Evolutionary conservation across 441 rosid genomes (phyloP).

Genomic region (Cnidoscolus chayamansa): DNA sequence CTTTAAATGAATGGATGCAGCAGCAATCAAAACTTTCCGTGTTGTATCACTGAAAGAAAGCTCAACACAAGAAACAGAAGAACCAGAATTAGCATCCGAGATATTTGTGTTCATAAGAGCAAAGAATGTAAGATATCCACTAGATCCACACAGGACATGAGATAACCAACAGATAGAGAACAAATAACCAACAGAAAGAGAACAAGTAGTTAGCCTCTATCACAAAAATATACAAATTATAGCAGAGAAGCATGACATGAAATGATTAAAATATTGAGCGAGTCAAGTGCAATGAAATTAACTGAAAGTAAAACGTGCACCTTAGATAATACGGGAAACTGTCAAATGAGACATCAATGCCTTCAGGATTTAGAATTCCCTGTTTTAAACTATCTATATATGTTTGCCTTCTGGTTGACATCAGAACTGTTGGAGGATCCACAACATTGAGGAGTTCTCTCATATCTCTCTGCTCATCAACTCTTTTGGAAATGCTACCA

Average conservation of each 20-base stretch:
- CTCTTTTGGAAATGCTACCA: constrained; percentile 52
- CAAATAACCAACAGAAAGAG: too few species aligned
- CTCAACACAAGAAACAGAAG: constrained; percentile 18
- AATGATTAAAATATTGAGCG: neutral
- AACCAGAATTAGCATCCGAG: neutral
- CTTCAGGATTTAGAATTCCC: constrained; percentile 59
- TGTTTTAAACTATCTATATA: constrained; percentile 67
- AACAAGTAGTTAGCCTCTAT: neutral
- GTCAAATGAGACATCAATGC: constrained; percentile 74
- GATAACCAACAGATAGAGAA: too few species aligned
- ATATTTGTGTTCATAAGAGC: neutral
- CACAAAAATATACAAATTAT: neutral
- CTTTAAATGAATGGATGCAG: constrained; percentile 79
- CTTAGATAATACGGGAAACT: constrained; percentile 88
- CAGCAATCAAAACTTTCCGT: constrained; percentile 75
- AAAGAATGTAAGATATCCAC: neutral
- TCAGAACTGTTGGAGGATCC: constrained; percentile 45
- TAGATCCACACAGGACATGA: neutral
- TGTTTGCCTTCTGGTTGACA: constrained; percentile 64
- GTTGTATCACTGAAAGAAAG: constrained; percentile 70
- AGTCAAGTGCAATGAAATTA: neutral
- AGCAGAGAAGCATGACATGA: neutral
- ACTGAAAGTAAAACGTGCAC: constrained; percentile 35
- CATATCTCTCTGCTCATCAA: constrained; percentile 60
- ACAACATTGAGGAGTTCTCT: constrained; percentile 51